These are phyloP conservation scores for Vanilla planifolia DNA, from an alignment of 106 monocot genomes.

Conservation along the genomic window DNA sequence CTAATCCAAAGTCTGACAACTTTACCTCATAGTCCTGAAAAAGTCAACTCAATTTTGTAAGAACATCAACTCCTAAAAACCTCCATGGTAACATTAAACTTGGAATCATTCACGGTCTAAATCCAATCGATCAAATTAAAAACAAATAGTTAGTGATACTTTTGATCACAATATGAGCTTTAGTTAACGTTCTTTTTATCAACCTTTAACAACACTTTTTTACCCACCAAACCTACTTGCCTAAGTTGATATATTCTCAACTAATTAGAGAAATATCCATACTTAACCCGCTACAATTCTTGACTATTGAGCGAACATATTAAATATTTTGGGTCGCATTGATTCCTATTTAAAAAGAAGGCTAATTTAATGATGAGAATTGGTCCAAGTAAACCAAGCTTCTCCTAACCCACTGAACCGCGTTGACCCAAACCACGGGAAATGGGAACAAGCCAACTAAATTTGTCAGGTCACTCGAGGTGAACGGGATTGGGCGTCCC, in stretches of 20 bases:
- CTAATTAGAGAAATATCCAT: no score
- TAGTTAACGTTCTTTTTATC: no score
- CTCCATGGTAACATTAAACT: neutral
- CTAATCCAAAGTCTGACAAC: conserved; percentile 78
- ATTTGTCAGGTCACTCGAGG: neutral
- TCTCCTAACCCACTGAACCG: neutral
- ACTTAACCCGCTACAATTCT: no score
- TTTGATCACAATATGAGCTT: neutral
- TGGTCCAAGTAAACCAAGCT: neutral
- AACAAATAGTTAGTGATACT: neutral
- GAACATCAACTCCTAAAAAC: neutral
- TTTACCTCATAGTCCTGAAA: conserved; percentile 67
- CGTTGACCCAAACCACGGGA: neutral
- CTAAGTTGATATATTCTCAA: neutral
- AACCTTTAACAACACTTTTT: no score
- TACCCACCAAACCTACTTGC: neutral
- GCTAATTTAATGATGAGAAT: neutral
- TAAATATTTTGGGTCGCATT: neutral
- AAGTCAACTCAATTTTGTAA: neutral
- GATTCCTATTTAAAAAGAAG: neutral
- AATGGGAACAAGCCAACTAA: neutral
- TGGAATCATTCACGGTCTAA: neutral
- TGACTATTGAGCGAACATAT: neutral
- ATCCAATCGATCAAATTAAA: neutral
- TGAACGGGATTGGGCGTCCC: neutral